Conservation (phyloP, 1,284 basidiomycete genomes). For the Phylloboletellus chloephorus region DNA sequence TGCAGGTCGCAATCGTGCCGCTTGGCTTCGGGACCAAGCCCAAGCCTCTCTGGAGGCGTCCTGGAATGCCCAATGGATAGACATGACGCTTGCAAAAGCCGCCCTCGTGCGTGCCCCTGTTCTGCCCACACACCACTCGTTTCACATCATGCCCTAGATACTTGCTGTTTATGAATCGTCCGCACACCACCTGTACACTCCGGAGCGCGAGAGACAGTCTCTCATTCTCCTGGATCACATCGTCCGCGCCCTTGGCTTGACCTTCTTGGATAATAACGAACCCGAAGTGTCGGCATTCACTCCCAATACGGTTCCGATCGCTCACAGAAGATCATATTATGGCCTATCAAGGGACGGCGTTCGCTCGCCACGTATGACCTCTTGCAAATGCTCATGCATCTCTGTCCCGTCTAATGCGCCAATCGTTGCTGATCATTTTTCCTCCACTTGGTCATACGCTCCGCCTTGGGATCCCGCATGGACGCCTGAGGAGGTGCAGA, state of each 20-base stretch:
- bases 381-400: slow-evolving; percentile 48
- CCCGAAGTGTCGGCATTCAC: slow-evolving; percentile 48
- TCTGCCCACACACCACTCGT: background rate
- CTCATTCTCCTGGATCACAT: slow-evolving; percentile 59
- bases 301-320: slow-evolving; percentile 44
- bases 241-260: slow-evolving; percentile 50
- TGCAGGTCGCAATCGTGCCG: slow-evolving; percentile 46
- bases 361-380: slow-evolving; percentile 23
- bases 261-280: slow-evolving; percentile 51
- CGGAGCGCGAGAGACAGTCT: slow-evolving; percentile 47
- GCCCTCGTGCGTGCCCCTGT: slow-evolving; percentile 52
- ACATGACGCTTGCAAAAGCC: slow-evolving; percentile 62
- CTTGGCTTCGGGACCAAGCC: slow-evolving; percentile 51
- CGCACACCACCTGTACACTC: slow-evolving; percentile 57
- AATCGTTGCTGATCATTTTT: slow-evolving; percentile 36
- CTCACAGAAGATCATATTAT: slow-evolving; percentile 32
- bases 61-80: slow-evolving; percentile 47
- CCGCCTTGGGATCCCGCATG: slow-evolving; percentile 59
- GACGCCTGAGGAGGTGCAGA: slow-evolving; percentile 47
- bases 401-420: slow-evolving; percentile 36
- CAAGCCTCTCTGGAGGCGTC: slow-evolving; percentile 49
- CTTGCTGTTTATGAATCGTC: slow-evolving; percentile 71
- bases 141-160: slow-evolving; percentile 40
- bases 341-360: slow-evolving; percentile 24
- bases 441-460: slow-evolving; percentile 43